Evolutionary conservation across 331 rosid genomes (phyloP), one percentile per base, ranked within the genome.

Genomic region (Rosa hybrid): DNA sequence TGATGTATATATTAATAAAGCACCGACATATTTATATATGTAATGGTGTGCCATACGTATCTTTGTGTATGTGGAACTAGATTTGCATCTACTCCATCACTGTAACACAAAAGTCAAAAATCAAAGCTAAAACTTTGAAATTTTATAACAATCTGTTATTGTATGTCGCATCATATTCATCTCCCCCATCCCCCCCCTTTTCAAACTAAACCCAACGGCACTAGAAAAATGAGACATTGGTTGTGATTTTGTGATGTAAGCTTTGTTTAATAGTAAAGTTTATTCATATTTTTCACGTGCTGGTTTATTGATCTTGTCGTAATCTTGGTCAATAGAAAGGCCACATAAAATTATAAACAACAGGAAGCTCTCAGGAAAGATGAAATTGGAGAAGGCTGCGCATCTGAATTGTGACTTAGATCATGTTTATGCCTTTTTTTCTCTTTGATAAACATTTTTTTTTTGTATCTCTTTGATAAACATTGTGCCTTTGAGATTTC

Each of bases 231-330:
- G 3, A 25, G 76, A 48, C 45, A 16, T 12, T 21, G 39, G n/a
- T 27, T 72, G 62, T 49, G 46, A 27, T 27, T 30, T 72, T 72
- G 30, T 72, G 76, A 49, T 72, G 62, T 16, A 72, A 49, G 12
- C 70, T 34, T 30, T 65, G 46, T 34, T 30, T 65, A 34, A 2
- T 64, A 34, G 70, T 1, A 65, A 21, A 68, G 21, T 18, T 18
- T n/a, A 51, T 9, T 17, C 63, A 12, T 30, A 38, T 51, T 51
- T 51, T 51, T 18, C 77, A 51, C 77, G 48, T 51, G 63, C 77
- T 51, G 77, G 42, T 13, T 38, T 46, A 45, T 18, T 72, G 17
- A 6, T 42, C 17, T 42, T 20, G 71, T 38, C 17, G 62, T 8
- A 48, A 49, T 18, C 46, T 50, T 30, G 42, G 76, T 50, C 14